Conservation (phyloP, 306 rosid genomes). For the Glycyrrhiza uralensis region DNA sequence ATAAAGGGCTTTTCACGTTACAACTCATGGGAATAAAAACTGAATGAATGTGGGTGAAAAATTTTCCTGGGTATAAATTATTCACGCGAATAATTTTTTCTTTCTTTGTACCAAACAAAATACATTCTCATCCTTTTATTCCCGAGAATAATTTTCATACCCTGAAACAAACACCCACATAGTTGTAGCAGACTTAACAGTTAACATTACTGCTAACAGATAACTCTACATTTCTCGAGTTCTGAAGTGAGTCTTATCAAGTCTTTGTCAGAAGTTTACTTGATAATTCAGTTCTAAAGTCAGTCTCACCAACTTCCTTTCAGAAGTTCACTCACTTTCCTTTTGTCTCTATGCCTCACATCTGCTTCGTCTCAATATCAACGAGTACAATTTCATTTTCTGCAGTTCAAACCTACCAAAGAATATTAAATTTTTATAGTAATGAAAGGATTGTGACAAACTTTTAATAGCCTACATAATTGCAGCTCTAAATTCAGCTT, state of each 20-base stretch:
- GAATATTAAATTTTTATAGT: neutral
- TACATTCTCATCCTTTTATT: too few species aligned
- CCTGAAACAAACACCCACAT: too few species aligned
- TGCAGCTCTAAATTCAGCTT: neutral
- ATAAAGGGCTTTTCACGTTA: too few species aligned
- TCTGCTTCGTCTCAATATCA: neutral
- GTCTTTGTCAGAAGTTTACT: neutral
- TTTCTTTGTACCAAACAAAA: too few species aligned
- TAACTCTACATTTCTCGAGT: too few species aligned
- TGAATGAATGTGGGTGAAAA: too few species aligned
- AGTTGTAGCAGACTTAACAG: too few species aligned
- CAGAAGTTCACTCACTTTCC: neutral
- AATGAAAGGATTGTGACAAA: neutral
- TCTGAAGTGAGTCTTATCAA: neutral
- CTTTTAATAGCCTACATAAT: neutral
- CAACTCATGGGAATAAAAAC: too few species aligned
- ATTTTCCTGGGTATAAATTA: too few species aligned
- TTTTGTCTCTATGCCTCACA: neutral
- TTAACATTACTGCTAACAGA: too few species aligned
- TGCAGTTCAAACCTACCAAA: neutral
- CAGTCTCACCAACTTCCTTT: neutral
- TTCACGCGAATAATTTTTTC: too few species aligned
- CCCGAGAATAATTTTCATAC: too few species aligned
- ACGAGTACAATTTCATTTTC: neutral
- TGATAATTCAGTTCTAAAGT: neutral